phyloP scores from a whole-genome alignment of 306 rosid genomes.

The Neltuma alba region DNA sequence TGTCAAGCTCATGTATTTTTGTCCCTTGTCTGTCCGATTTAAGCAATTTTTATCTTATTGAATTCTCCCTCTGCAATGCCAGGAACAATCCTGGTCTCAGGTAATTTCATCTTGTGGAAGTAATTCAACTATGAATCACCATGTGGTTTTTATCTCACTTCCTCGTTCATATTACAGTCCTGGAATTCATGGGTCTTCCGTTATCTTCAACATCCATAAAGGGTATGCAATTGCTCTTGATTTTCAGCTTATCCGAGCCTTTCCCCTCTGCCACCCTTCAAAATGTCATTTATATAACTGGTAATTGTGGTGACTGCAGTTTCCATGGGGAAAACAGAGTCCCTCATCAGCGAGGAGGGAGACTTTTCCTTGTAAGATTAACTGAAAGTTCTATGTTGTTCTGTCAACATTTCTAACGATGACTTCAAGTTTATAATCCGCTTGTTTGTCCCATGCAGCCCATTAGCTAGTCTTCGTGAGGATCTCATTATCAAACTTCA shows the following conservation, averaged over 20 bases:
- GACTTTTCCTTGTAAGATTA: conserved; percentile 75
- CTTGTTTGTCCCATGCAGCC: conserved; percentile 52
- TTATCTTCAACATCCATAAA: conserved; percentile 63
- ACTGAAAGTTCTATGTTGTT: conserved; percentile 8
- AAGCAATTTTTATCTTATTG: background rate
- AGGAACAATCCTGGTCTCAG: conserved; percentile 88
- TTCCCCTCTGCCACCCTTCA: background rate
- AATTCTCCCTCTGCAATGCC: conserved; percentile 69
- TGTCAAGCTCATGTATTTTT: conserved; percentile 12
- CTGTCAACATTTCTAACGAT: background rate
- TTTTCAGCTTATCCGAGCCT: conserved; percentile 4
- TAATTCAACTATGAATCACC: conserved; percentile 16
- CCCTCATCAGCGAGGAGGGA: conserved; percentile 66
- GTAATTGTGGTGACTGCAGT: conserved; percentile 57
- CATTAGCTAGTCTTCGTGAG: conserved; percentile 76
- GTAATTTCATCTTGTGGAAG: conserved; percentile 44
- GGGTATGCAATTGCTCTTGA: conserved; percentile 48
- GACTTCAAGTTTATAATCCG: conserved; percentile 14
- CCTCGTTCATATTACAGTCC: conserved; percentile 47
- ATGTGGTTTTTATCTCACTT: background rate
- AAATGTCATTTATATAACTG: conserved; percentile 30
- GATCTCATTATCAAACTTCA: conserved; percentile 64
- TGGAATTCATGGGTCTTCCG: conserved; percentile 71
- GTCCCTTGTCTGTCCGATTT: conserved; percentile 1
- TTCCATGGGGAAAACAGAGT: conserved; percentile 79